A percentile compares a stretch with the other conserved stretches of the same genome.
Evolutionary conservation across 257 asterid species (phyloP).

Genomic region (Nicotiana noctiflora): DNA sequence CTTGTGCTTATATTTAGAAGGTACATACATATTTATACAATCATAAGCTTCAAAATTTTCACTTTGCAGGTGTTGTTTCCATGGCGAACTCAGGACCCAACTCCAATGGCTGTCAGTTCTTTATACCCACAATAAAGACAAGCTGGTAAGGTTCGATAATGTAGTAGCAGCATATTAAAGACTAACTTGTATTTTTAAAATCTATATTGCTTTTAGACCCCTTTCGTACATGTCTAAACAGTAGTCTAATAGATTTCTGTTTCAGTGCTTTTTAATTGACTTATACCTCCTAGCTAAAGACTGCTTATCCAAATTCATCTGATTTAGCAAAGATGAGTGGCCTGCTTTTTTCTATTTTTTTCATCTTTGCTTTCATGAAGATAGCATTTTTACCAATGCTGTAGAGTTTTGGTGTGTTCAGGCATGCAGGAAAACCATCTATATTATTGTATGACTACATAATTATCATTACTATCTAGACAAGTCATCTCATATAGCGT

Average conservation of each 20-base stretch:
- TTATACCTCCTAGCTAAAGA: no score
- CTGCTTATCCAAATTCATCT: no score
- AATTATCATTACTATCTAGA: background rate
- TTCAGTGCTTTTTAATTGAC: background rate
- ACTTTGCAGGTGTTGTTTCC: slow-evolving; percentile 57
- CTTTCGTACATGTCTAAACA: background rate
- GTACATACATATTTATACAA: background rate
- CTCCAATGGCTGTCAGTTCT: slow-evolving; percentile 95
- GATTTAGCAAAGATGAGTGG: no score
- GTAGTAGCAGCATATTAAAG: background rate
- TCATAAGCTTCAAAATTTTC: background rate
- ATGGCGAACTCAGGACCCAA: slow-evolving; percentile 93
- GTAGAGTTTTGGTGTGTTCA: background rate
- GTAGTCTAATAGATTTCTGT: background rate
- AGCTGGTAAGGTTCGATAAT: slow-evolving; percentile 53
- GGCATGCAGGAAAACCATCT: background rate
- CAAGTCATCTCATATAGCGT: no score
- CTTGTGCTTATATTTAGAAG: background rate
- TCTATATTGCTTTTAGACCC: background rate
- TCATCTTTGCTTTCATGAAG: no score
- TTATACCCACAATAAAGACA: slow-evolving; percentile 85
- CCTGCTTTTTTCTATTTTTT: no score
- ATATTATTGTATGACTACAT: background rate
- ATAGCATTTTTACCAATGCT: background rate
- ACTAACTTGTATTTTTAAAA: background rate